Evolutionary conservation across 2,329 filamentous ascomycete species (phyloP).

Genomic region (Sporothrix dimorphospora): DNA sequence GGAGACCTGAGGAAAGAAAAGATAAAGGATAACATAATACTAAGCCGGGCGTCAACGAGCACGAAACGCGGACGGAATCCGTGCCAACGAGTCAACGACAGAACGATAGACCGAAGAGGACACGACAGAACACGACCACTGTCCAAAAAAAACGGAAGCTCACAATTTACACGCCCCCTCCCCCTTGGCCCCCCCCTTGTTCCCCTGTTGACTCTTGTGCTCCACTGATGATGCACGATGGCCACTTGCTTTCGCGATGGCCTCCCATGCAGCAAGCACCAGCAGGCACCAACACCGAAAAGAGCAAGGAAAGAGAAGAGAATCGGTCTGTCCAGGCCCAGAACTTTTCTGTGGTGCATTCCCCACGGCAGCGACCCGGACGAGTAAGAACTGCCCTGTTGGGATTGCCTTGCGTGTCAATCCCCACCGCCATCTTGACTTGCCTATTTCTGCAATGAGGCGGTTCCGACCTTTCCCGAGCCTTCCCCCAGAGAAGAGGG

Average conservation of each 20-base stretch:
- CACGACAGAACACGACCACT: neutral
- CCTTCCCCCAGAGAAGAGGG: neutral
- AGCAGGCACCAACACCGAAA: neutral
- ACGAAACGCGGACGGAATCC: neutral
- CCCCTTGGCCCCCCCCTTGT: neutral
- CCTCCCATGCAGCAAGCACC: neutral
- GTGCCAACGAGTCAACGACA: conserved; percentile 1
- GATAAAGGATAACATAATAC: no score
- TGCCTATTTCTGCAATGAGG: neutral
- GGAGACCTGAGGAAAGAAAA: neutral
- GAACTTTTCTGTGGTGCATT: conserved; percentile 10
- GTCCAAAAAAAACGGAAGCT: neutral
- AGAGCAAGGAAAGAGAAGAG: conserved; percentile 1
- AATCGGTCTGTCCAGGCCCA: conserved; percentile 16
- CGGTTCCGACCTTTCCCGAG: conserved; percentile 26
- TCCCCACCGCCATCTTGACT: conserved; percentile 4
- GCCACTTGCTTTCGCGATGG: conserved; percentile 8
- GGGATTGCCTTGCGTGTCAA: neutral
- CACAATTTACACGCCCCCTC: conserved; percentile 4
- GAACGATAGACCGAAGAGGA: neutral
- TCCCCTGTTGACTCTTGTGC: neutral
- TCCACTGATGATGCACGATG: conserved; percentile 20
- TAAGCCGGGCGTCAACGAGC: no score
- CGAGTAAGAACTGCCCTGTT: conserved; percentile 8
- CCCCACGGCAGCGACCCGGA: conserved; percentile 11